Evolutionary conservation across 192 early-diverging fungal species (phyloP).

Genomic region (Umbelopsis sp.): DNA sequence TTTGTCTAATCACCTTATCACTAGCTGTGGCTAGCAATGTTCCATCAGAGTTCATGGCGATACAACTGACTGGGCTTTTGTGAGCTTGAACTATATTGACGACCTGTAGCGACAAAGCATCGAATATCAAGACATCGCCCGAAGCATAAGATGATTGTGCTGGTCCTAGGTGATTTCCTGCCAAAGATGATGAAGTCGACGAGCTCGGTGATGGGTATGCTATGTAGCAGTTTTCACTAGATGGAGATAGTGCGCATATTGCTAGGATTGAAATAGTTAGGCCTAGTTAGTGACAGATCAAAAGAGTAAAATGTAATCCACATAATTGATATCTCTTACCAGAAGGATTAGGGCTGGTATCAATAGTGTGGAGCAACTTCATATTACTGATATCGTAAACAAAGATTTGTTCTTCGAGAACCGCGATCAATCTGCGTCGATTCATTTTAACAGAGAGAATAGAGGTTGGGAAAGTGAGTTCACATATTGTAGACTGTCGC

Average conservation of each 20-base stretch:
- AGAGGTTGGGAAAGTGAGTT: constrained; percentile 90
- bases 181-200: constrained; percentile 55
- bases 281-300: background rate
- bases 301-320: background rate
- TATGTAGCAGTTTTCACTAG: constrained; percentile 91
- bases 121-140: constrained; percentile 92
- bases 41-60: constrained; percentile 91
- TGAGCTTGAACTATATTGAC: constrained; percentile 95
- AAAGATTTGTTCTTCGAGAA: constrained; percentile 95
- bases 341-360: constrained; percentile 90
- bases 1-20: constrained; percentile 73
- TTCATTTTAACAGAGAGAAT: constrained; percentile 97
- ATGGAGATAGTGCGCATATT: constrained; percentile 89
- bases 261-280: constrained; percentile 46
- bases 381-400: constrained; percentile 99
- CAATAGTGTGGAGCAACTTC: constrained; percentile 94
- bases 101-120: constrained; percentile 84
- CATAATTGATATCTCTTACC: constrained; percentile 54
- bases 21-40: constrained; percentile 92
- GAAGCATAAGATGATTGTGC: constrained; percentile 55
- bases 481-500: constrained; percentile 96
- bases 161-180: constrained; percentile 34
- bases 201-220: constrained; percentile 87
- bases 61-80: constrained; percentile 85
- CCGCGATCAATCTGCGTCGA: constrained; percentile 88